Evolutionary conservation across 257 asterid species (phyloP).

Genomic region (Linaria vulgaris): DNA sequence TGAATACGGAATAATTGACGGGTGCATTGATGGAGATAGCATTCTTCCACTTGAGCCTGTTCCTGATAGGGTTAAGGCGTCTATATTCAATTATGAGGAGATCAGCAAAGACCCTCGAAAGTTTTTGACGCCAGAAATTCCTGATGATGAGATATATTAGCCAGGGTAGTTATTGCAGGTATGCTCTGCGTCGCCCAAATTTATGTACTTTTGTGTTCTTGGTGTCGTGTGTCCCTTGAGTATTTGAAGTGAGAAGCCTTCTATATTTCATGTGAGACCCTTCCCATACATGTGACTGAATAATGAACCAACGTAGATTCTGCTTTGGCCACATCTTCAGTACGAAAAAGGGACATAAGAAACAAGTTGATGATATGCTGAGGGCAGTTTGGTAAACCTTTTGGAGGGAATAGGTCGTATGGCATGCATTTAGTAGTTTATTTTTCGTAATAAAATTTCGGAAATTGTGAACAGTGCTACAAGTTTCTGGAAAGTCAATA

Average conservation of each 20-base stretch:
- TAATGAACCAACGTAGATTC: neutral
- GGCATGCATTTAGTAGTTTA: neutral
- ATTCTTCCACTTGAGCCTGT: conserved; percentile 78
- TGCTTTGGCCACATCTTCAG: neutral
- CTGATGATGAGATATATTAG: conserved; percentile 62
- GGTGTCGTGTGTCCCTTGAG: neutral
- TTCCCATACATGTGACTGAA: too few species aligned
- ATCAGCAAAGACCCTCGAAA: conserved; percentile 36
- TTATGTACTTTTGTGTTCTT: neutral
- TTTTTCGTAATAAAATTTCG: neutral
- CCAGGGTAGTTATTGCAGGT: conserved; percentile 30
- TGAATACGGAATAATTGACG: conserved; percentile 89
- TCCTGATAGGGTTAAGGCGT: conserved; percentile 69
- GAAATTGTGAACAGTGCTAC: neutral
- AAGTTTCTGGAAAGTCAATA: neutral
- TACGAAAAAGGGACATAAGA: too few species aligned
- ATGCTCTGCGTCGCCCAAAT: neutral
- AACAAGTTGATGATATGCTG: too few species aligned
- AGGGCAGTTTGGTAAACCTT: too few species aligned
- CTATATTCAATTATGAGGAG: conserved; percentile 59
- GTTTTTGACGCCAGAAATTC: conserved; percentile 58
- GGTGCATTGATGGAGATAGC: conserved; percentile 78
- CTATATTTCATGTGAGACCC: neutral
- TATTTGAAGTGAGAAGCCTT: neutral
- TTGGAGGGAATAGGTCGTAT: too few species aligned